Conservation (phyloP, 225 moss, liverwort and hornwort genomes). For the Polytrichum commune region DNA sequence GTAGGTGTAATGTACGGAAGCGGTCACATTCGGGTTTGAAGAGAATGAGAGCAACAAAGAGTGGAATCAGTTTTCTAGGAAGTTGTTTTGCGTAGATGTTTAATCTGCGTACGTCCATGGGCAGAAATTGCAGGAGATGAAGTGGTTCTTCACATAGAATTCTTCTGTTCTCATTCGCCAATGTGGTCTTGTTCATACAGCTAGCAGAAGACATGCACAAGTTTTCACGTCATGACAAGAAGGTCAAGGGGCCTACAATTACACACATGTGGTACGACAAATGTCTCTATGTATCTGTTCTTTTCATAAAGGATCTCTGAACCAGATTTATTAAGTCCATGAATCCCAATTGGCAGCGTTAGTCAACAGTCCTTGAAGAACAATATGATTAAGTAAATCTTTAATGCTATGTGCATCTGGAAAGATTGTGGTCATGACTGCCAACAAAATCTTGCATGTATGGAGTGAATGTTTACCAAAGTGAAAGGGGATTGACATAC, state of each 20-base stretch:
- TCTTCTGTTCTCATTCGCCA: neutral
- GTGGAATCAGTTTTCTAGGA: no score
- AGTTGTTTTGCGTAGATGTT: neutral
- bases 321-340: no score
- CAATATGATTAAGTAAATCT: neutral
- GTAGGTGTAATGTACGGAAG: neutral
- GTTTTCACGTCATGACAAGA: constrained; percentile 46
- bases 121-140: neutral
- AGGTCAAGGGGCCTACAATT: constrained; percentile 58
- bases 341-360: no score
- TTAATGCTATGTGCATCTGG: no score
- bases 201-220: constrained; percentile 59
- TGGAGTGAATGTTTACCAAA: no score
- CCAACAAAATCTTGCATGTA: no score
- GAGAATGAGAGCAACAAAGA: no score
- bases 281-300: neutral
- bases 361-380: neutral
- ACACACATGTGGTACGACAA: constrained; percentile 61
- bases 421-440: no score
- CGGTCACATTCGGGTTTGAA: no score
- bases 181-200: constrained; percentile 14
- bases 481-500: no score
- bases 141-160: neutral
- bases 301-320: neutral
- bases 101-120: neutral